Conservation (phyloP, 345 rosid species). For the Luvunga scandens region DNA sequence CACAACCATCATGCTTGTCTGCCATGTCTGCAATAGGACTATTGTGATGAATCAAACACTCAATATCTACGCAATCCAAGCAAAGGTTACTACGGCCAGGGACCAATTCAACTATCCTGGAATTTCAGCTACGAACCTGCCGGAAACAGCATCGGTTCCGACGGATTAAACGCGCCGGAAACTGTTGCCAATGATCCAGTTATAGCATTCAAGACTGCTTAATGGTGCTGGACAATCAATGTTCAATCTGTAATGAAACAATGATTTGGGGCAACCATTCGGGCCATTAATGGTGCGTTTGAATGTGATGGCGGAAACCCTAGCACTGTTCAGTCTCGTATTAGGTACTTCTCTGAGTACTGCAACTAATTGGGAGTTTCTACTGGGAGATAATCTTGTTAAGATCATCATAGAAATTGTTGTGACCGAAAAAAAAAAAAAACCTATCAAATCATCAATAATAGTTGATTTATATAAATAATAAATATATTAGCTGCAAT, state of each 20-base stretch:
- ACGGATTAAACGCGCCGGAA: slow-evolving; percentile 36
- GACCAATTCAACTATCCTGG: slow-evolving; percentile 50
- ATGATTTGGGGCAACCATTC: slow-evolving; percentile 51
- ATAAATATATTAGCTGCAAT: too few relatives aligned
- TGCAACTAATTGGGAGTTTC: slow-evolving; percentile 42
- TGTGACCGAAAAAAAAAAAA: too few relatives aligned
- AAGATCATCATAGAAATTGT: background rate
- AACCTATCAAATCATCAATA: too few relatives aligned
- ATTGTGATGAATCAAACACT: slow-evolving; percentile 31
- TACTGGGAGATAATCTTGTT: slow-evolving; percentile 42
- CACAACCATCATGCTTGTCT: too few relatives aligned
- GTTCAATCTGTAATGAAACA: slow-evolving; percentile 33
- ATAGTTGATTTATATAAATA: too few relatives aligned
- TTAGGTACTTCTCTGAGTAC: slow-evolving; percentile 30
- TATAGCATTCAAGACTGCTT: slow-evolving; percentile 38
- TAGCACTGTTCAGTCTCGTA: slow-evolving; percentile 30
- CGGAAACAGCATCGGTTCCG: slow-evolving; percentile 28
- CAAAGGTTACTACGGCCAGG: slow-evolving; percentile 43
- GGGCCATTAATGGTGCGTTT: slow-evolving; percentile 39
- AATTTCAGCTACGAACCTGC: slow-evolving; percentile 46
- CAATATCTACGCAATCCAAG: slow-evolving; percentile 54
- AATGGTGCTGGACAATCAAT: slow-evolving; percentile 44
- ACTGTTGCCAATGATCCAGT: slow-evolving; percentile 35
- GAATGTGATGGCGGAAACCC: slow-evolving; percentile 40
- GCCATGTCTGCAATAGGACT: background rate